Evolutionary conservation across 2,329 filamentous ascomycete genomes (phyloP).

Genomic region (Cercospora berteroae): DNA sequence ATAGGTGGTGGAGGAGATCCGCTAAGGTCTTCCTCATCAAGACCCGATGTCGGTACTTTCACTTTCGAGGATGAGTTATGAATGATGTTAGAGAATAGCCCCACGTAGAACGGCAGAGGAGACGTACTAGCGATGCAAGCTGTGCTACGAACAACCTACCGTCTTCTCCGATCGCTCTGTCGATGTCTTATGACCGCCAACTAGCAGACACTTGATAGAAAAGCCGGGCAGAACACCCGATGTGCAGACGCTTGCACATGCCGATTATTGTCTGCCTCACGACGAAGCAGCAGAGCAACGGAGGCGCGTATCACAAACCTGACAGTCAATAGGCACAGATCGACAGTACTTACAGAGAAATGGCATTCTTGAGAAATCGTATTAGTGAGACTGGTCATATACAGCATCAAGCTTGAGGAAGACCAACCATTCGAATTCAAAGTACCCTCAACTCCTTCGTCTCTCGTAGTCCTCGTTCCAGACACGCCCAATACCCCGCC

Average conservation of each 20-base stretch:
- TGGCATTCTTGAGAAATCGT: not conserved
- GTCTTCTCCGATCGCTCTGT: not conserved
- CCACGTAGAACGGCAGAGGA: not conserved
- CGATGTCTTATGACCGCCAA: not conserved
- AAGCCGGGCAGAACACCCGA: not conserved
- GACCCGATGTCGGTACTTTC: no score
- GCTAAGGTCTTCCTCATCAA: not conserved
- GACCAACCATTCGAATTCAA: conserved; percentile 10
- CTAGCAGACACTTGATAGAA: no score
- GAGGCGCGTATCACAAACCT: not conserved
- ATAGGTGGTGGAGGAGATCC: not conserved
- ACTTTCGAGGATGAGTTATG: not conserved
- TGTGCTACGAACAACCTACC: not conserved
- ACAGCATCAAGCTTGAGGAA: conserved; percentile 1
- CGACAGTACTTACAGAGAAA: not conserved
- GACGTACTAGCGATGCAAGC: not conserved
- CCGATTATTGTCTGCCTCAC: not conserved
- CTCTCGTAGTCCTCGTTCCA: not conserved
- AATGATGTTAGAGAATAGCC: not conserved
- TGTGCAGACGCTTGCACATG: not conserved
- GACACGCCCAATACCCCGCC: not conserved
- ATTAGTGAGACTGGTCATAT: conserved; percentile 8
- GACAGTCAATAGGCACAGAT: not conserved
- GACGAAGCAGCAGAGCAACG: not conserved
- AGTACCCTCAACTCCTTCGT: not conserved